Percentiles rank a stretch among this genome's conserved stretches.
Evolutionary conservation across 2,329 filamentous ascomycete species (phyloP).

Genomic region (Fusarium redolens): DNA sequence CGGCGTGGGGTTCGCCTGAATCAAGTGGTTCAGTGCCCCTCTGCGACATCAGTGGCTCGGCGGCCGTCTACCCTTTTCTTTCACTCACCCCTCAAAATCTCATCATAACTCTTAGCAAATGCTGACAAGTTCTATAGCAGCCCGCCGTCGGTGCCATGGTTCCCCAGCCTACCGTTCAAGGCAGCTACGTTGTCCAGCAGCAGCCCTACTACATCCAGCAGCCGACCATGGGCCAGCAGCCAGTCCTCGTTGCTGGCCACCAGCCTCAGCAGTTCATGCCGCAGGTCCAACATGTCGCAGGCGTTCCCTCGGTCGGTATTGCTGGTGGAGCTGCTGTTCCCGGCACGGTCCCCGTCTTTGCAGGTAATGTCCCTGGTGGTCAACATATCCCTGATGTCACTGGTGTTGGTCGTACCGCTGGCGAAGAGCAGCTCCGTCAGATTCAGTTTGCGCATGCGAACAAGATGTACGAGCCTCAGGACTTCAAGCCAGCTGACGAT

Average conservation of each 20-base stretch:
- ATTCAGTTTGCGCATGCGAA: constrained; percentile 61
- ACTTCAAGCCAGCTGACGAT: constrained; percentile 71
- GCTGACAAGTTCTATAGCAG: constrained; percentile 45
- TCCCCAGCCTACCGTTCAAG: constrained; percentile 43
- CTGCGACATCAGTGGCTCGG: not conserved
- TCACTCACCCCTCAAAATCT: not conserved
- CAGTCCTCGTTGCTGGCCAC: constrained; percentile 49
- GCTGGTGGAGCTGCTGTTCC: constrained; percentile 38
- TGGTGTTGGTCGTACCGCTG: constrained; percentile 63
- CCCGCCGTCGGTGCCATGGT: constrained; percentile 46
- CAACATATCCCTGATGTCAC: constrained; percentile 60
- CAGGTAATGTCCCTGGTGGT: constrained; percentile 53
- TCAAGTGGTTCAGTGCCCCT: constrained; percentile 3
- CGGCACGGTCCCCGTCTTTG: constrained; percentile 49
- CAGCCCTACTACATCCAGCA: constrained; percentile 50
- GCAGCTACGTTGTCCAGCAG: constrained; percentile 48
- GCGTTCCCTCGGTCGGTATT: constrained; percentile 43
- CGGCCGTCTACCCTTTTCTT: not conserved
- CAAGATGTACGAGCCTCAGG: constrained; percentile 67
- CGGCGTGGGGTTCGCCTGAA: not conserved
- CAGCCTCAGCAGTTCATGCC: constrained; percentile 41
- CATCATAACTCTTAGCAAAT: not conserved
- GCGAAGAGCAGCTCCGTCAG: constrained; percentile 60
- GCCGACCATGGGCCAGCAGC: constrained; percentile 46
- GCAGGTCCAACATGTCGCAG: constrained; percentile 43